Percentiles rank a stretch among this genome's conserved stretches.
Conservation (phyloP, 1,139 yeast genomes). For the Scheffersomyces illinoinensis region DNA sequence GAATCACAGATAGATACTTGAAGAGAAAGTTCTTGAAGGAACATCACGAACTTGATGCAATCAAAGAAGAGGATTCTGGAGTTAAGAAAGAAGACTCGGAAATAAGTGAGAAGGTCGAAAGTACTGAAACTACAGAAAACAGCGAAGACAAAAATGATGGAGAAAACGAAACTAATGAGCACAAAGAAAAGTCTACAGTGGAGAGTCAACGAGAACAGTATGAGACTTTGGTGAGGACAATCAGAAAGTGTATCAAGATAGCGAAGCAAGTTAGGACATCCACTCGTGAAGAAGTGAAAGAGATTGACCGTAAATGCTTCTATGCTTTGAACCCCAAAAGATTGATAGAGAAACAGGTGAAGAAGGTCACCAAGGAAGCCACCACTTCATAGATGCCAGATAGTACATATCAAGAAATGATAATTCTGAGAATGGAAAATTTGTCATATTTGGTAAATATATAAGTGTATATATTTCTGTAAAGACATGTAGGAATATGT, state of each 20-base stretch:
- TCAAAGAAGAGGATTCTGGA: conserved; percentile 9
- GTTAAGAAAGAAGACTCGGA: conserved; percentile 19
- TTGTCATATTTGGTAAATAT: too few species aligned
- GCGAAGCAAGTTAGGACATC: conserved; percentile 47
- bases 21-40: conserved; percentile 50
- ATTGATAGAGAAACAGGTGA: conserved; percentile 44
- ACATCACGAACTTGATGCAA: conserved; percentile 13
- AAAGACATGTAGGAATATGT: not conserved
- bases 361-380: conserved; percentile 13
- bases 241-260: conserved; percentile 50
- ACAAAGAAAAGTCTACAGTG: not conserved
- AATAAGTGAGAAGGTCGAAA: conserved; percentile 6
- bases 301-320: conserved; percentile 62
- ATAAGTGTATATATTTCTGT: not conserved
- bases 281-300: conserved; percentile 59
- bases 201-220: conserved; percentile 27
- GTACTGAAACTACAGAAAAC: conserved; percentile 2
- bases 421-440: not conserved
- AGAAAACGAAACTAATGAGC: conserved; percentile 1
- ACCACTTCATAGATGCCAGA: not conserved
- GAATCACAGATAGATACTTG: conserved; percentile 66
- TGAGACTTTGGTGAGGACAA: conserved; percentile 43
- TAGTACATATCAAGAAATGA: not conserved
- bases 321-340: conserved; percentile 61
- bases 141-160: conserved; percentile 3